Evolutionary conservation across 495 filamentous ascomycete genomes (phyloP), one percentile per base, ranked within the genome.

Genomic region (Lasiosphaeriaceae sp.): DNA sequence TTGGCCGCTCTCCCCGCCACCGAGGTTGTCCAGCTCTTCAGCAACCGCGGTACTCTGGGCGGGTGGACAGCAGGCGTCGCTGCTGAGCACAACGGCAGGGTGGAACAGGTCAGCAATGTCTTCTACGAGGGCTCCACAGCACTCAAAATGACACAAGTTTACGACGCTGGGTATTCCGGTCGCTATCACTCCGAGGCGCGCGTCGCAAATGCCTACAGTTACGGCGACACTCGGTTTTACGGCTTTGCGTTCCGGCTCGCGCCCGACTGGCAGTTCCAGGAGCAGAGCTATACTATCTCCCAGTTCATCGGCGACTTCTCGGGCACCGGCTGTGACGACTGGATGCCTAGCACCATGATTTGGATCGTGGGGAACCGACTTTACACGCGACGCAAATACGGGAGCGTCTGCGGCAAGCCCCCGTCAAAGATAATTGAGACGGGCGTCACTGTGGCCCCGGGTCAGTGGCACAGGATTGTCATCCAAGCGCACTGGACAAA

Each of bases 161-260:
- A 78, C 66, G 74, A 77, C 56, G 44, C 75, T 2, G 61, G 51
- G 55, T 83, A 77, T 58, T 65, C 39, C 6, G 79, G 75, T 11
- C 80, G 80, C 5, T 84, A 80, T 64, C 81, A 84, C 64, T 79
- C 81, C n/a, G 81, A 84, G 58, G 74, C 74, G 5, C 69, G 70
- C 45, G 71, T 77, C 37, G 62, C 73, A 58, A 65, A 75, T 57
- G 79, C 69, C 8, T 83, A 82, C 60, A 64, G 71, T 47, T 74
- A 71, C 43, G 79, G 78, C 37, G 74, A 82, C 50, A 71, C 68
- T 9, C 77, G 75, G 1, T 80, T 78, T 67, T 84, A 84, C 66
- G 80, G 81, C 11, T 84, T 84, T 60, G 67, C 69, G 3, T 83
- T 83, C 70, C 73, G 76, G 8, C 73, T 83, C 5, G 68, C 74